phyloP scores from a whole-genome alignment of 2,329 filamentous ascomycete species.

The Fusarium solani-melongenae region DNA sequence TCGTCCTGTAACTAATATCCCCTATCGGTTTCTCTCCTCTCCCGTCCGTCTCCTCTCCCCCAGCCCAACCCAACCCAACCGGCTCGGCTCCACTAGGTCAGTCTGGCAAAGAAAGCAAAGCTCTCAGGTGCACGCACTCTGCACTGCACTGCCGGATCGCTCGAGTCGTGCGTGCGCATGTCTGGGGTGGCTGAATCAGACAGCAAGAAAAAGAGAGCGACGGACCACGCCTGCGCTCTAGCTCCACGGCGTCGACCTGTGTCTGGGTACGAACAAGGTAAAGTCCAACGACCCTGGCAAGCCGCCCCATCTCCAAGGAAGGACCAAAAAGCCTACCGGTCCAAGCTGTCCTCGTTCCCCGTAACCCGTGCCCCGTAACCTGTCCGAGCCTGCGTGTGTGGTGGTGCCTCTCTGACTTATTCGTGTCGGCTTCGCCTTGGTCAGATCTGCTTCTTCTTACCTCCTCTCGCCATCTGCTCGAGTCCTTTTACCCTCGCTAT shows the following conservation, averaged over 20 bases:
- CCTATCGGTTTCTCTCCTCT: conserved; percentile 4
- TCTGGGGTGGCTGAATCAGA: conserved; percentile 42
- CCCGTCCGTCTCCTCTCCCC: neutral
- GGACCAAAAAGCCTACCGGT: conserved; percentile 34
- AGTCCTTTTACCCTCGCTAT: conserved; percentile 20
- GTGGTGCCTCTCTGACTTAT: conserved; percentile 27
- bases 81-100: conserved; percentile 31
- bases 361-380: conserved; percentile 36
- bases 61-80: conserved; percentile 28
- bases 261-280: conserved; percentile 30
- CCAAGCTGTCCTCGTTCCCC: conserved; percentile 30
- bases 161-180: conserved; percentile 33
- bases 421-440: conserved; percentile 31
- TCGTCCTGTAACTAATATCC: conserved; percentile 16
- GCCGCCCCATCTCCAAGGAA: conserved; percentile 36
- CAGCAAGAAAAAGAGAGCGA: conserved; percentile 20
- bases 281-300: conserved; percentile 38
- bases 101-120: conserved; percentile 10
- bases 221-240: conserved; percentile 30
- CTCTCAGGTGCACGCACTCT: neutral
- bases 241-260: conserved; percentile 30
- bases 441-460: conserved; percentile 27
- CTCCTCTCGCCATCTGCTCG: conserved; percentile 17
- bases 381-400: conserved; percentile 31
- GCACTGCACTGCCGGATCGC: conserved; percentile 24